Evolutionary conservation across 352 stramenopile species (phyloP).

Genomic region (Pythium periplocum): DNA sequence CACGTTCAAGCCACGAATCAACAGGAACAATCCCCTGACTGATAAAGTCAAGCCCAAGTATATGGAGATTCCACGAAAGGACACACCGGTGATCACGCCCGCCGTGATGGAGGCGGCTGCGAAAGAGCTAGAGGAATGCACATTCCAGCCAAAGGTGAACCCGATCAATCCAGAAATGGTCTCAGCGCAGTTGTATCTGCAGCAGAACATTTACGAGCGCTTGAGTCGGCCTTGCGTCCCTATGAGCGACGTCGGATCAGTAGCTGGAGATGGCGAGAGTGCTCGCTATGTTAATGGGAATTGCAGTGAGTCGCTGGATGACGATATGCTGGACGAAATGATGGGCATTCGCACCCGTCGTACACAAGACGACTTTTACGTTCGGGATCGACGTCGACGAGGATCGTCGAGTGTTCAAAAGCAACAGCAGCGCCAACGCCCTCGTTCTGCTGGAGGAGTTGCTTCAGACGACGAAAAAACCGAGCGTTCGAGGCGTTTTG

Average conservation of each 20-base stretch:
- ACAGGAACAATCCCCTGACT: conserved; percentile 25
- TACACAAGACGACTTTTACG: conserved; percentile 53
- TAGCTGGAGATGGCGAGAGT: not conserved
- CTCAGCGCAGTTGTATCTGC: conserved; percentile 76
- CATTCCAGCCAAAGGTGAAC: conserved; percentile 78
- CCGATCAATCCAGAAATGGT: conserved; percentile 68
- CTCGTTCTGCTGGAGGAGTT: conserved; percentile 45
- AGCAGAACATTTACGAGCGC: conserved; percentile 83
- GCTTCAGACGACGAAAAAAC: conserved; percentile 37
- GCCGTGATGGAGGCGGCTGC: conserved; percentile 52
- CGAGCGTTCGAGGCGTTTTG: conserved; percentile 46
- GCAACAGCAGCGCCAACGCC: conserved; percentile 19
- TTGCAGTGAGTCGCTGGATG: not conserved
- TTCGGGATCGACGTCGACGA: conserved; percentile 21
- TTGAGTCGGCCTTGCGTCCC: conserved; percentile 57
- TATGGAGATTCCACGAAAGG: conserved; percentile 35
- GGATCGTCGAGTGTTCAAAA: conserved; percentile 5
- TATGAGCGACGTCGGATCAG: conserved; percentile 4
- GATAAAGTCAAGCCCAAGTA: conserved; percentile 79
- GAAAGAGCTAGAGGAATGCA: conserved; percentile 69
- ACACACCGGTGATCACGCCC: conserved; percentile 35
- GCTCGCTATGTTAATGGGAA: conserved; percentile 12
- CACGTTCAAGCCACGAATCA: conserved; percentile 70
- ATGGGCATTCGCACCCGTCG: conserved; percentile 17
- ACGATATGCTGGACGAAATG: conserved; percentile 12